Evolutionary conservation across 768 basidiomycete species (phyloP), one percentile per base, ranked within the genome.

Genomic region (Calocera viscosa): DNA sequence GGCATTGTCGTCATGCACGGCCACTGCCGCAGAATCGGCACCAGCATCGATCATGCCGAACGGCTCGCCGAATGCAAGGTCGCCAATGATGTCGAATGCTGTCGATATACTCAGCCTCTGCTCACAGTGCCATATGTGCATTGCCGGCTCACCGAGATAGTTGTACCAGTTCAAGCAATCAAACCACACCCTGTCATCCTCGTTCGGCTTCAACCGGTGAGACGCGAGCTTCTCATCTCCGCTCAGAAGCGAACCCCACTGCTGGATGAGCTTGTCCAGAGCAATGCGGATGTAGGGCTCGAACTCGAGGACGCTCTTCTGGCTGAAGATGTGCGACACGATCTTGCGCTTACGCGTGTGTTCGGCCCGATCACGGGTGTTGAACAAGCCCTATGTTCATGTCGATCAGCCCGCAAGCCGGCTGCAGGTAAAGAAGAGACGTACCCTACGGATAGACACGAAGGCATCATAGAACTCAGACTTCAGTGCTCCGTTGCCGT

Each of bases 341-440:
- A 96, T 90, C 78, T 95, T 95, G 78, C 91, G 86, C 77, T 94
- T 95, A 47, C 92, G 85, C 5, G 89, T 82, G 74, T 95, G 92
- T 67, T 91, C 89, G 5, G 76, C 73, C 34, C 90, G 84, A 72
- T 88, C 83, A 49, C 90, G 84, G 19, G 88, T 89, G 75, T 87
- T 90, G 82, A 91, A 90, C 32, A 91, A 77, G 0, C 88, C 87
- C 68, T 72, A 49, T 16, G 30, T 8, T 49, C 26, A n/a, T n/a
- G 19, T 60, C 10, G 5, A 11, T 24, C 26, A 64, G 24, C 30
- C 30, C 10, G 30, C 30, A 10, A 3, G 2, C 1, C 30, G 64
- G 32, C 32, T 1, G 0, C 73, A 74, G 69, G 75, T 76, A 68
- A 75, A 74, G 17, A 76, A 67, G 0, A 73, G 72, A 43, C 77